Conservation (phyloP, 176 grass and related monocot species). For the Juncus inflexus region DNA sequence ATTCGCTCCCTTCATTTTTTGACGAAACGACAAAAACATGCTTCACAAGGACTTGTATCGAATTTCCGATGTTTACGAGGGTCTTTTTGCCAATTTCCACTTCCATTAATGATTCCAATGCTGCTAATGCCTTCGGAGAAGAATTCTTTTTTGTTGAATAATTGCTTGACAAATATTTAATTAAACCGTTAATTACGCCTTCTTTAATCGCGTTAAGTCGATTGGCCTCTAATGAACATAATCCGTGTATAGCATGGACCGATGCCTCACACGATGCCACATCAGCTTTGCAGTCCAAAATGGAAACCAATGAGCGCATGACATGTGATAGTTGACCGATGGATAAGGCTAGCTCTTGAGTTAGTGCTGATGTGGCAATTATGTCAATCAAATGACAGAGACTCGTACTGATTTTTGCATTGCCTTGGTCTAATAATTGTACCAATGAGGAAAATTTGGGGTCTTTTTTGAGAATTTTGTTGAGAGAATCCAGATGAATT, state of each 20-base stretch:
- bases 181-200: conserved; percentile 47
- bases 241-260: conserved; percentile 41
- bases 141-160: conserved; percentile 15
- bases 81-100: conserved; percentile 41
- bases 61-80: conserved; percentile 30
- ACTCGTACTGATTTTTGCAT: conserved; percentile 30
- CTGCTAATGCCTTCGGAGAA: conserved; percentile 34
- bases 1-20: conserved; percentile 64
- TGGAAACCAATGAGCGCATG: conserved; percentile 43
- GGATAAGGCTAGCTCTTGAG: conserved; percentile 33
- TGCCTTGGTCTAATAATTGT: conserved; percentile 40
- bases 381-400: conserved; percentile 62
- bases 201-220: conserved; percentile 44
- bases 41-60: conserved; percentile 44
- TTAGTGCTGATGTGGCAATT: conserved; percentile 48
- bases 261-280: conserved; percentile 34
- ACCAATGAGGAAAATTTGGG: conserved; percentile 42
- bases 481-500: conserved; percentile 49
- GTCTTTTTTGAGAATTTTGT: conserved; percentile 50
- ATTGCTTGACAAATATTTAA: conserved; percentile 41
- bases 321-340: conserved; percentile 46
- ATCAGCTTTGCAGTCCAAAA: conserved; percentile 30
- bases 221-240: conserved; percentile 44
- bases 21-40: conserved; percentile 72
- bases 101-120: conserved; percentile 48